Evolutionary conservation across 768 basidiomycete genomes (phyloP).

Genomic region (Lentinula lateritia): DNA sequence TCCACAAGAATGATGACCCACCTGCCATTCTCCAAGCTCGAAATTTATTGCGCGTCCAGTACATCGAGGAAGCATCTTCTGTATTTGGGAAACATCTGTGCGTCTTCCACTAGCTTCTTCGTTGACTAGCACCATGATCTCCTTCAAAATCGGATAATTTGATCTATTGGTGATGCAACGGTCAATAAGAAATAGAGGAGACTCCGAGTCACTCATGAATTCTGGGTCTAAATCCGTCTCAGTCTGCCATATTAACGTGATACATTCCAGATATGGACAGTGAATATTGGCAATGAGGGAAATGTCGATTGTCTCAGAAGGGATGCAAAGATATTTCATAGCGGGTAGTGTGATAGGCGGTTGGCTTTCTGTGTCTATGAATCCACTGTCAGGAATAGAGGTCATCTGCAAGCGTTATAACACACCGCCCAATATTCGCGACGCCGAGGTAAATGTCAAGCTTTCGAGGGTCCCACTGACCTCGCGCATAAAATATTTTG

Average conservation of each 20-base stretch:
- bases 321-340: background rate
- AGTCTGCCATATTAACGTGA: constrained; percentile 3
- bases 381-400: background rate
- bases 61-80: constrained; percentile 4
- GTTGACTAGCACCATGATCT: background rate
- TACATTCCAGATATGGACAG: background rate
- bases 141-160: background rate
- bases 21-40: background rate
- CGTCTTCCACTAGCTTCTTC: background rate
- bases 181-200: background rate
- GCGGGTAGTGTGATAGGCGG: background rate
- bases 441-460: constrained; percentile 3
- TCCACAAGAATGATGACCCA: too few relatives aligned
- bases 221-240: constrained; percentile 2
- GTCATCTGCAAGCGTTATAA: background rate
- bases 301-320: constrained; percentile 2
- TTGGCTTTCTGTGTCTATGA: constrained; percentile 1
- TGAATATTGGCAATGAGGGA: constrained; percentile 2
- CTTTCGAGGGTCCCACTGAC: background rate
- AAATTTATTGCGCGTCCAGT: background rate
- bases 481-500: background rate
- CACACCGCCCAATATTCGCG: constrained; percentile 1
- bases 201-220: background rate
- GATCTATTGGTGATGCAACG: constrained; percentile 4
- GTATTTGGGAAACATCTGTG: background rate